Evolutionary conservation across 2,329 filamentous ascomycete genomes (phyloP).

Genomic region (Graphiopsis chlorocephala): DNA sequence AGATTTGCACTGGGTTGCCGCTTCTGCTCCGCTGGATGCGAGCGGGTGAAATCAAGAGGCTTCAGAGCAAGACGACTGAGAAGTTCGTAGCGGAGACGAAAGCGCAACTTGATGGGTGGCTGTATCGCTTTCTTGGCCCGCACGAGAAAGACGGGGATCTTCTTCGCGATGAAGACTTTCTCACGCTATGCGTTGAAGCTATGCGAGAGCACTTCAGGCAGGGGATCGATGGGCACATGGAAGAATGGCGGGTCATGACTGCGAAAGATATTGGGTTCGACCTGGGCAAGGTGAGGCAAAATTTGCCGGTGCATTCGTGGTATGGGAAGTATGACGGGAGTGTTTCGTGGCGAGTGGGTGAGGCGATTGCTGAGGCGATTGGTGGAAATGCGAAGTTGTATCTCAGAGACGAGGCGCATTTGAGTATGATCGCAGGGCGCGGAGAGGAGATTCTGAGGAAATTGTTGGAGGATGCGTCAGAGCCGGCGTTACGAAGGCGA

Average conservation of each 20-base stretch:
- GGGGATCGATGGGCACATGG: not conserved
- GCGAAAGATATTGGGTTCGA: slow-evolving; percentile 3
- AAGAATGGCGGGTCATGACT: slow-evolving; percentile 2
- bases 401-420: not conserved
- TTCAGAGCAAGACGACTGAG: not conserved
- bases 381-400: not conserved
- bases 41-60: not conserved
- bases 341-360: not conserved
- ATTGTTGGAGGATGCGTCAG: not conserved
- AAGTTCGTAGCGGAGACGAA: not conserved
- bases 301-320: slow-evolving; percentile 5
- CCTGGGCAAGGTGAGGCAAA: not conserved
- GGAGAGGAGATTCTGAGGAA: not conserved
- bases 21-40: slow-evolving; percentile 2
- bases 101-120: not conserved
- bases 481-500: no score
- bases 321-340: slow-evolving; percentile 5
- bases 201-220: not conserved
- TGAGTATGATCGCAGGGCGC: not conserved
- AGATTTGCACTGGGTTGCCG: not conserved
- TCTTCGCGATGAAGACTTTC: not conserved
- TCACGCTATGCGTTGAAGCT: not conserved
- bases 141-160: not conserved
- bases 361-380: not conserved
- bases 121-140: not conserved